Evolutionary conservation across 1,284 basidiomycete genomes (phyloP), one percentile per base, ranked within the genome.

Genomic region (Ustilago trichophora): DNA sequence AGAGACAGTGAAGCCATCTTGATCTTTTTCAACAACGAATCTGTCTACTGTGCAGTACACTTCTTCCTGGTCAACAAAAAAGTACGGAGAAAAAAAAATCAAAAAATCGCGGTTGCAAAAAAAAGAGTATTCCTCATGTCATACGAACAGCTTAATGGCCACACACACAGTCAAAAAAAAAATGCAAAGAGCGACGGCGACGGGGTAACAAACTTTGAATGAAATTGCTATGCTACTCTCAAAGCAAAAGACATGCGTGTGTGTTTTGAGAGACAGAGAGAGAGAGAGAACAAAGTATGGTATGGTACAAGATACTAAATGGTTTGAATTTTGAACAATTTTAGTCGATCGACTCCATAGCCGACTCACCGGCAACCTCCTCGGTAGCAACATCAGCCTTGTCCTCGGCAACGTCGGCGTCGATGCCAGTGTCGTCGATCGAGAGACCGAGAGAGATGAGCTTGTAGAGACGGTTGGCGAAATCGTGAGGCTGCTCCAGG

Each of bases 401-500:
- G 36, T 68, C 72, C 9, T 69, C 69, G 38, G 60, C 54, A 26
- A 32, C 47, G 26, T 58, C 64, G 37, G 45, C 52, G 34, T 69
- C 64, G 16, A 64, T 45, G 38, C 67, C 72, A 24, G 67, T 48
- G 46, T 81, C 81, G 78, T 85, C 85, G 71, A 86, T 85, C 52
- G 83, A 84, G 37, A 87, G 83, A 78, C 86, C 86, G 48, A 87
- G 83, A 44, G 90, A 87, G 84, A 98, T 95, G 92, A 98, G 97
- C 79, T 93, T 90, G 88, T 96, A 89, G 82, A 98, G 96, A 74
- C 95, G 91, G 86, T 90, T 90, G 73, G 93, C 91, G 83, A 97
- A 98, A 75, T 91, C 92, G 72, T 91, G 89, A 18, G 95, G 96
- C 83, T 94, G 91, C 78, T 97, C 93, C 66, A 98, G 88, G 54